phyloP scores from a whole-genome alignment of 305 asterid species.

The Fraxinus sp. region DNA sequence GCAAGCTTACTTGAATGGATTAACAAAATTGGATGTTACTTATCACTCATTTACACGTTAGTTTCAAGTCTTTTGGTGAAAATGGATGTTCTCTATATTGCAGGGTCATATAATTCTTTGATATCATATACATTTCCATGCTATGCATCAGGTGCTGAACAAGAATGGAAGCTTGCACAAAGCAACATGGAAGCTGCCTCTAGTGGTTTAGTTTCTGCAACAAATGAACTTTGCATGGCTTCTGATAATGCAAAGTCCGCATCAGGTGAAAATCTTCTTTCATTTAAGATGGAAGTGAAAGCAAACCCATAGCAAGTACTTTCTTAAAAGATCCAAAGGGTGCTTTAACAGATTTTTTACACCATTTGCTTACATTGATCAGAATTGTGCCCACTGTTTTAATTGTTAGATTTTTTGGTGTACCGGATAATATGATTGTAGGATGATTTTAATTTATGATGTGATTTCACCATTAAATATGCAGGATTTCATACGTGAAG shows the following conservation, averaged over 20 bases:
- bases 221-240: constrained; percentile 79
- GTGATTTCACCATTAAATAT: constrained; percentile 4
- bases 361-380: constrained; percentile 7
- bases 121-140: constrained; percentile 24
- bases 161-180: constrained; percentile 90
- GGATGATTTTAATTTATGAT: constrained; percentile 11
- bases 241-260: constrained; percentile 75
- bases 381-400: constrained; percentile 12
- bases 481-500: background rate
- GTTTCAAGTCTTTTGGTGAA: constrained; percentile 36
- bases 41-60: constrained; percentile 84
- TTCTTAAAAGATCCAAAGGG: constrained; percentile 20
- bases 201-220: constrained; percentile 68
- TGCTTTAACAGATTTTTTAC: constrained; percentile 16
- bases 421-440: constrained; percentile 8
- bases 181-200: constrained; percentile 96
- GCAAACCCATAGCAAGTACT: constrained; percentile 16
- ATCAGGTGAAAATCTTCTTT: constrained; percentile 63
- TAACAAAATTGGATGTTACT: constrained; percentile 68
- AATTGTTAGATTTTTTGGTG: constrained; percentile 7
- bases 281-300: constrained; percentile 18
- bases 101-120: constrained; percentile 26
- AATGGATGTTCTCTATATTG: constrained; percentile 13
- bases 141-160: constrained; percentile 80
- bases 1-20: constrained; percentile 68